Percentiles rank a stretch among this genome's conserved stretches.
These are phyloP conservation scores for Paramecium sonneborni DNA, from an alignment of 73 alveolate species.

Conservation along the genomic window DNA sequence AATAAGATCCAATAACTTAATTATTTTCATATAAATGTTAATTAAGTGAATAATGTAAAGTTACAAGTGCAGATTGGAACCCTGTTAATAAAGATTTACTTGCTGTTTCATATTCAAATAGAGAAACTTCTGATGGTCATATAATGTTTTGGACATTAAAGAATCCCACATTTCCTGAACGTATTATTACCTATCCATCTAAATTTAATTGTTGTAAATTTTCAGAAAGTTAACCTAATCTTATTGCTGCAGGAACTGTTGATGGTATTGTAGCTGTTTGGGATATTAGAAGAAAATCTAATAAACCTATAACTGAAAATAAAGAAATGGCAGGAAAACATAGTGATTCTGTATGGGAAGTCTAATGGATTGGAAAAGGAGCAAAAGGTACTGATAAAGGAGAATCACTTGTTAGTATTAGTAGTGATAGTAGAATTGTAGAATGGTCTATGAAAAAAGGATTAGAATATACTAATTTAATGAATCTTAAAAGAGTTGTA, in stretches of 20 bases:
- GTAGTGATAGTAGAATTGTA: constrained; percentile 95
- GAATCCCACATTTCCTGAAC: constrained; percentile 97
- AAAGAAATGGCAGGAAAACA: constrained; percentile 95
- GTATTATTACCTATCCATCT: constrained; percentile 88
- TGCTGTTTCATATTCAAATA: constrained; percentile 96
- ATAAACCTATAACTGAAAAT: constrained; percentile 93
- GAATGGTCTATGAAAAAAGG: constrained; percentile 98
- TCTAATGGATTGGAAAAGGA: constrained; percentile 93
- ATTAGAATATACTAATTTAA: constrained; percentile 93
- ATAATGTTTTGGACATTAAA: constrained; percentile 97
- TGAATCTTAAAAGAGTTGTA: constrained; percentile 91
- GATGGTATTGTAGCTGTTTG: constrained; percentile 95
- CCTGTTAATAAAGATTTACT: constrained; percentile 89
- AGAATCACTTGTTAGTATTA: constrained; percentile 86
- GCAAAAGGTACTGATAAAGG: constrained; percentile 86
- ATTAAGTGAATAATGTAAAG: constrained; percentile 81
- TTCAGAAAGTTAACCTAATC: constrained; percentile 91
- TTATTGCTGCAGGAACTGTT: constrained; percentile 94
- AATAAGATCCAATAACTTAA: constrained; percentile 80
- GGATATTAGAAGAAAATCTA: constrained; percentile 85
- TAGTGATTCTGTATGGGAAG: constrained; percentile 98
- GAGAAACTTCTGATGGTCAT: constrained; percentile 87
- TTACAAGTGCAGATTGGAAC: constrained; percentile 95
- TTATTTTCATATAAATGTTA: constrained; percentile 88
- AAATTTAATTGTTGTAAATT: constrained; percentile 90